These are phyloP conservation scores for Verticillium zaregamsianum DNA, from an alignment of 2,329 filamentous ascomycete species.

Conservation along the genomic window DNA sequence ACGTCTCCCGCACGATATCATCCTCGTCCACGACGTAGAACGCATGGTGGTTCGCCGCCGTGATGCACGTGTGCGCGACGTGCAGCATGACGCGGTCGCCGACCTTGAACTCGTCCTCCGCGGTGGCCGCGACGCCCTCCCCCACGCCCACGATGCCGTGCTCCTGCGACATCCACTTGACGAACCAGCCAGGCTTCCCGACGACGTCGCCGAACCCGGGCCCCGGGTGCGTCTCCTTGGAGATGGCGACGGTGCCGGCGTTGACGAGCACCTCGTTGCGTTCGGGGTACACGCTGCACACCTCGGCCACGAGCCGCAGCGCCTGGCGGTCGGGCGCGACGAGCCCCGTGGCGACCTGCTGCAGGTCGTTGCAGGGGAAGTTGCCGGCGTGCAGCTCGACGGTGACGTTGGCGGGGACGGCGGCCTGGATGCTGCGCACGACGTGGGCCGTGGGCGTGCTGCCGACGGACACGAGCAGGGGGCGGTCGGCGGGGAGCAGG, in stretches of 20 bases:
- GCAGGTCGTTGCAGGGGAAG: constrained; percentile 32
- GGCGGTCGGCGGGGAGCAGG: constrained; percentile 19
- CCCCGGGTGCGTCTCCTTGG: constrained; percentile 25
- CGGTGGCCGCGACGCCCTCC: constrained; percentile 18
- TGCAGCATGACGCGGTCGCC: constrained; percentile 27
- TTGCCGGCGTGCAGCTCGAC: constrained; percentile 33
- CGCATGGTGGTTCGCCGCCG: constrained; percentile 28
- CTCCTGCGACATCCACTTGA: constrained; percentile 31
- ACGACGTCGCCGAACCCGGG: constrained; percentile 25
- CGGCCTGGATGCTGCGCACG: constrained; percentile 22
- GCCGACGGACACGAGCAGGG: constrained; percentile 27
- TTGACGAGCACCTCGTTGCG: constrained; percentile 33
- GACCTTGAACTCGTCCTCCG: constrained; percentile 23
- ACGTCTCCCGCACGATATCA: constrained; percentile 26
- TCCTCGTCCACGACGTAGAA: constrained; percentile 31
- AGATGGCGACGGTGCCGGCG: constrained; percentile 28
- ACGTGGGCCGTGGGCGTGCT: constrained; percentile 32
- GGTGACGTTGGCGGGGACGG: constrained; percentile 23
- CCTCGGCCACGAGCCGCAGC: constrained; percentile 25
- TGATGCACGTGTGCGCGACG: constrained; percentile 31
- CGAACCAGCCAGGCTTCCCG: constrained; percentile 22
- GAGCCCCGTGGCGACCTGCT: constrained; percentile 30
- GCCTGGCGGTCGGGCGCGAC: constrained; percentile 24
- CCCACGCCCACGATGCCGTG: constrained; percentile 29
- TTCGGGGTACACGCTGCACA: constrained; percentile 32